A percentile compares a stretch with the other conserved stretches of the same genome.
These are phyloP conservation scores for Kazachstania africana DNA, from an alignment of 805 yeast species.

Conservation along the genomic window DNA sequence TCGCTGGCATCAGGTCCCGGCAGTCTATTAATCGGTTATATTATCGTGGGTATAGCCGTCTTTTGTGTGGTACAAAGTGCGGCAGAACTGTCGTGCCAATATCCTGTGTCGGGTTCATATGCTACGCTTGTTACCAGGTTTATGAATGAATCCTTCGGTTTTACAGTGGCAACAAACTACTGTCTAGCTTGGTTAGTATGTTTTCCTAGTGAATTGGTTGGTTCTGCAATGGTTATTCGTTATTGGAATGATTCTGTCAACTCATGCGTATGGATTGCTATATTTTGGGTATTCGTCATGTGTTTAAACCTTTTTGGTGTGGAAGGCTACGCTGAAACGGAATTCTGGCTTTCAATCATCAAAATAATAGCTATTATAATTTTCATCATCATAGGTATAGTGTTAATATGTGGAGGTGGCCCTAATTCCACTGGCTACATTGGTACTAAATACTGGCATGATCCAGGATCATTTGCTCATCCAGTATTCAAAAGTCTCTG, in stretches of 20 bases:
- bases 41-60: constrained; percentile 35
- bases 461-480: constrained; percentile 43
- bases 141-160: constrained; percentile 41
- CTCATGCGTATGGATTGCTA: constrained; percentile 33
- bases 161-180: constrained; percentile 46
- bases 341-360: constrained; percentile 33
- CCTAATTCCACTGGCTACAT: constrained; percentile 19
- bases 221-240: constrained; percentile 37
- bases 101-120: constrained; percentile 41
- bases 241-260: constrained; percentile 35
- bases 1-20: constrained; percentile 43
- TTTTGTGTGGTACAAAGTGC: constrained; percentile 30
- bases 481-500: constrained; percentile 40
- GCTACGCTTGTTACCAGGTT: constrained; percentile 36
- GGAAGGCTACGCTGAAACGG: constrained; percentile 40
- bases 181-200: constrained; percentile 37
- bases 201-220: constrained; percentile 37
- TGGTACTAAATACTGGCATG: constrained; percentile 30
- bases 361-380: constrained; percentile 36
- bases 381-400: constrained; percentile 40
- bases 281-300: constrained; percentile 33
- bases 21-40: constrained; percentile 37
- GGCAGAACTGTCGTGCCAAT: constrained; percentile 39
- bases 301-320: constrained; percentile 39
- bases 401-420: constrained; percentile 36